Percentiles rank a stretch among this genome's conserved stretches.
Conservation (phyloP, 306 rosid genomes). For the Purshia tridentata region DNA sequence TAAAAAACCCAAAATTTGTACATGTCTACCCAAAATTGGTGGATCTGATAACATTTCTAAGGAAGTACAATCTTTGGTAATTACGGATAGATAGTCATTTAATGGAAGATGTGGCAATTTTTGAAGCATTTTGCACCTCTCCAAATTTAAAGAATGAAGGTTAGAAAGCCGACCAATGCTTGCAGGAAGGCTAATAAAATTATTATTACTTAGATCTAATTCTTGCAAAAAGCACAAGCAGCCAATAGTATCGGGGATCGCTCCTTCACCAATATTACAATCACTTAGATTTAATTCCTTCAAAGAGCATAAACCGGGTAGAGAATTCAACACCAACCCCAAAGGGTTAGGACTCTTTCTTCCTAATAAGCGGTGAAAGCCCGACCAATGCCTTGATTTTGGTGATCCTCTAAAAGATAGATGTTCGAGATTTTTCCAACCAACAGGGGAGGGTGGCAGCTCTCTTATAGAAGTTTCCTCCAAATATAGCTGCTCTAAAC, state of each 20-base stretch:
- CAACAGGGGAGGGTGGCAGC: background rate
- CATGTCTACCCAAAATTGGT: background rate
- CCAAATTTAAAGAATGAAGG: rapidly evolving
- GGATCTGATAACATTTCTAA: background rate
- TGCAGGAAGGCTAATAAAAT: constrained; percentile 9
- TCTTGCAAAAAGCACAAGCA: background rate
- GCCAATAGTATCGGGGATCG: constrained; percentile 4
- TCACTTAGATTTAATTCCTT: background rate
- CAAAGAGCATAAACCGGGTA: background rate
- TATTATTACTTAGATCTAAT: background rate
- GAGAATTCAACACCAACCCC: background rate
- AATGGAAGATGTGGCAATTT: constrained; percentile 13
- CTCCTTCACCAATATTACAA: constrained; percentile 11
- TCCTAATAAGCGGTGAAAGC: too few relatives aligned
- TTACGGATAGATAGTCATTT: rapidly evolving
- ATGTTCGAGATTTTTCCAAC: background rate
- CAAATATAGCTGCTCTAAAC: constrained; percentile 6
- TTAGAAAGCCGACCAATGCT: constrained; percentile 15
- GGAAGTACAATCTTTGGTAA: background rate
- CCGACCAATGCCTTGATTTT: background rate
- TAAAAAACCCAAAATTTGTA: too few relatives aligned
- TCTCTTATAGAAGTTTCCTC: background rate
- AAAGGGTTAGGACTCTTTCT: background rate
- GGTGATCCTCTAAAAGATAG: too few relatives aligned
- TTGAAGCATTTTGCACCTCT: background rate